phyloP scores from a whole-genome alignment of 441 rosid species.

The Sinapis alba region DNA sequence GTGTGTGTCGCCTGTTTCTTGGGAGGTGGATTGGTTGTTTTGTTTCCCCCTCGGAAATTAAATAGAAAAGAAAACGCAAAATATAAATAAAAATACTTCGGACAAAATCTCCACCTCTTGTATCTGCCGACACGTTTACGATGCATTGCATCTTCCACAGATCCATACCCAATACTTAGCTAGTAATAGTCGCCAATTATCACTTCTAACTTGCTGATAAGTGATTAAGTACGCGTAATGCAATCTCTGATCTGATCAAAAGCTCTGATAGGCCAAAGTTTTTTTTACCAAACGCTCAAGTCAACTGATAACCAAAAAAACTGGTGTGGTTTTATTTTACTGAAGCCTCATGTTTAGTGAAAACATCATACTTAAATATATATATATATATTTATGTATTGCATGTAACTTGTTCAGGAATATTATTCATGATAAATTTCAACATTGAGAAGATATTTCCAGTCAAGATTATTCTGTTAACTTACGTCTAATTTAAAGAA shows the following conservation, averaged over 20 bases:
- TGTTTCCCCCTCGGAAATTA: not conserved
- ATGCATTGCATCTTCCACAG: not conserved
- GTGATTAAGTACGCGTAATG: not conserved
- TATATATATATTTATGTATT: no score
- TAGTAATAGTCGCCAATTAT: slow-evolving; percentile 3
- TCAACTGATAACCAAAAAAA: not conserved
- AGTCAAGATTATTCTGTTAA: no score
- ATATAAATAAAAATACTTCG: no score
- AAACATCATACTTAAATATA: no score
- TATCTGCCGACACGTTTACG: not conserved
- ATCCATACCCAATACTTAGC: not conserved
- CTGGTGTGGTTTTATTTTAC: not conserved
- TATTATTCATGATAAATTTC: no score
- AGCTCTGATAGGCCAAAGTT: not conserved
- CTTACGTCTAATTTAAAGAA: no score
- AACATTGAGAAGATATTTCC: no score
- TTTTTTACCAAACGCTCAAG: not conserved
- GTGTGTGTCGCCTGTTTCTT: slow-evolving; percentile 43
- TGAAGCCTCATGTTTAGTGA: no score
- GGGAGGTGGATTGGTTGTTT: slow-evolving; percentile 31
- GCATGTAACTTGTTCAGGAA: no score
- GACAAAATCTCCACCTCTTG: not conserved
- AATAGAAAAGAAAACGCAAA: not conserved
- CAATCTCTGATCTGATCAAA: not conserved
- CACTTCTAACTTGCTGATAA: not conserved